Evolutionary conservation across 108 stramenopile genomes (phyloP), one percentile per base, ranked within the genome.

Genomic region (Tribonema minus): DNA sequence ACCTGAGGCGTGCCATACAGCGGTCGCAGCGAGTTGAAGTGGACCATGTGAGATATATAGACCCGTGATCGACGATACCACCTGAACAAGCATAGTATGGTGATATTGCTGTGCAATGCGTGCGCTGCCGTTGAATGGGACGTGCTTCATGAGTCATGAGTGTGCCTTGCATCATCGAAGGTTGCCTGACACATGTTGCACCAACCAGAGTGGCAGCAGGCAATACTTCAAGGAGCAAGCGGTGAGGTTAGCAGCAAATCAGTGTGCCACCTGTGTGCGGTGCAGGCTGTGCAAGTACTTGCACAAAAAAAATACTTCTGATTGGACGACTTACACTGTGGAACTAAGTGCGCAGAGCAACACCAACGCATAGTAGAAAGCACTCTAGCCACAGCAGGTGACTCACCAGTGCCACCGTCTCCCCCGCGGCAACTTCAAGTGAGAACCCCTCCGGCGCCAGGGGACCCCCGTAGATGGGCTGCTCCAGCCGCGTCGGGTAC

Each of bases 201-300:
- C n/a, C n/a, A n/a, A n/a, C n/a, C n/a, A n/a, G n/a, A n/a, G n/a
- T n/a, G n/a, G 88, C 61, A 93, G 83, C 39, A 95, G 82, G 23
- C 90, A 77, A 2, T 88, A 73, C 5, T 92, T 85, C 80, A 98
- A 61, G 27, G 84, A 86, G 15, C 89, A 87, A 34, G 94, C 84
- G 12, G 92, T 90, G 26, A 87, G 86, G 76, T 98, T 98, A 37
- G 95, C 94, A 35, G 87, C 89, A 12, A 94, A 94, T 66, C 86
- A 88, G 27, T 86, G 68, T 34, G 60, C 72, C n/a, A 54, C 46
- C 9, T 54, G 20, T 20, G 20, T 54, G n/a, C n/a, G n/a, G 46
- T 54, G 46, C 20, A 54, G 46, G 20, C 46, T 54, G 46, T 54
- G 20, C 20, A 54, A 54, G 9, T 15, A 20, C 46, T 15, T 54